A percentile compares a stretch with the other conserved stretches of the same genome.
Evolutionary conservation across 805 yeast genomes (phyloP).

Genomic region (Candida michaelii): DNA sequence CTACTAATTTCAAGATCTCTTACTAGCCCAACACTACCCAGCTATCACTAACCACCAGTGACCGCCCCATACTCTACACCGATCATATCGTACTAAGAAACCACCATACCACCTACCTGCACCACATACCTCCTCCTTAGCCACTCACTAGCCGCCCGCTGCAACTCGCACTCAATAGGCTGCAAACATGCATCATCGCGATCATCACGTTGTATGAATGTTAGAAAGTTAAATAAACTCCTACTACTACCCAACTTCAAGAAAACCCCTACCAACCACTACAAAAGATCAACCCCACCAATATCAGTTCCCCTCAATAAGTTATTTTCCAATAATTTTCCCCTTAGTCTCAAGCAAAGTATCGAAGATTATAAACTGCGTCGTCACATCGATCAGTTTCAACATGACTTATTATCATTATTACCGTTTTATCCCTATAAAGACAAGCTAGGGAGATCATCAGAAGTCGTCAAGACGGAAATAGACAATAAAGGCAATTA

Average conservation of each 20-base stretch:
- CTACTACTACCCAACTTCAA: background rate
- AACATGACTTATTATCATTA: conserved; percentile 43
- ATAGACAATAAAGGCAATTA: conserved; percentile 25
- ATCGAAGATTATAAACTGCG: conserved; percentile 48
- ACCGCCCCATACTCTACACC: too few species aligned
- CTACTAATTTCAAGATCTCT: too few species aligned
- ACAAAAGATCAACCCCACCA: conserved; percentile 62
- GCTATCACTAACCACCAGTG: too few species aligned
- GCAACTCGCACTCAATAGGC: too few species aligned
- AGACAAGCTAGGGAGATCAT: conserved; percentile 26
- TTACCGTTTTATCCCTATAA: conserved; percentile 48
- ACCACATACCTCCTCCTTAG: too few species aligned
- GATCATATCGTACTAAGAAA: too few species aligned
- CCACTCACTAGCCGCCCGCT: too few species aligned
- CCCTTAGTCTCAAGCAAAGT: conserved; percentile 53
- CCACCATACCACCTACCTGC: too few species aligned
- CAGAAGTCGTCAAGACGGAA: conserved; percentile 32
- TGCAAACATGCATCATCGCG: conserved; percentile 3
- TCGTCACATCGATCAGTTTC: conserved; percentile 42
- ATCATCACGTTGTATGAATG: conserved; percentile 1
- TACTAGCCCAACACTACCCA: too few species aligned
- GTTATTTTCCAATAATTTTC: conserved; percentile 56
- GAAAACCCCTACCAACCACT: conserved; percentile 17
- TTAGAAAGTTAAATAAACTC: conserved; percentile 3
- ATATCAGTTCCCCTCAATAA: conserved; percentile 62